A percentile compares a stretch with the other conserved stretches of the same genome.
These are phyloP conservation scores for Wickerhamomyces tratensis DNA, from an alignment of 805 yeast species.

Conservation along the genomic window DNA sequence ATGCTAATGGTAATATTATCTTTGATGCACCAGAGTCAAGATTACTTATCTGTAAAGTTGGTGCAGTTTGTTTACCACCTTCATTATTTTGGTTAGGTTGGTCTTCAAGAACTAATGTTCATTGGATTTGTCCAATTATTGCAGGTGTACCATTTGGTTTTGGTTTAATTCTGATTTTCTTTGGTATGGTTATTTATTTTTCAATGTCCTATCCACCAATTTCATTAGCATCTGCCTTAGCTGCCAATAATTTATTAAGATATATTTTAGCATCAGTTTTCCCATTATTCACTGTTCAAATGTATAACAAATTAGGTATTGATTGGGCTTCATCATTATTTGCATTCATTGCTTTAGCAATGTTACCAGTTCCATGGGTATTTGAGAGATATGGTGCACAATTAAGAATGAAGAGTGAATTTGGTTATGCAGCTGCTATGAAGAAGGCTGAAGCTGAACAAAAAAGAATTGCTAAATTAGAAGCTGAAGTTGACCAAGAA, in stretches of 20 bases:
- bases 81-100: conserved; percentile 77
- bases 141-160: conserved; percentile 78
- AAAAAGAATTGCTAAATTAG: conserved; percentile 7
- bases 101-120: conserved; percentile 52
- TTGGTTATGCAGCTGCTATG: conserved; percentile 46
- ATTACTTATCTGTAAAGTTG: conserved; percentile 52
- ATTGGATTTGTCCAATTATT: conserved; percentile 69
- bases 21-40: conserved; percentile 54
- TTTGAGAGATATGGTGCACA: conserved; percentile 49
- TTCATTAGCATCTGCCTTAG: conserved; percentile 77
- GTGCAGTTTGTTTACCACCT: conserved; percentile 57
- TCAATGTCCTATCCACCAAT: conserved; percentile 66
- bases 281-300: conserved; percentile 80
- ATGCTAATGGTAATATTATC: conserved; percentile 36
- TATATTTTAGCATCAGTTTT: conserved; percentile 68
- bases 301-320: conserved; percentile 61
- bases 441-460: conserved; percentile 27
- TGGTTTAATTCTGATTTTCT: conserved; percentile 63
- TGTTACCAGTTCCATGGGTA: conserved; percentile 70
- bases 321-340: conserved; percentile 75
- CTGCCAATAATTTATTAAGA: conserved; percentile 78
- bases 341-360: conserved; percentile 52
- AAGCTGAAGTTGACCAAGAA: conserved; percentile 9
- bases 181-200: conserved; percentile 60
- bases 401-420: conserved; percentile 47